phyloP scores from a whole-genome alignment of 192 early-diverging fungal genomes.

The Backusella westeae region DNA sequence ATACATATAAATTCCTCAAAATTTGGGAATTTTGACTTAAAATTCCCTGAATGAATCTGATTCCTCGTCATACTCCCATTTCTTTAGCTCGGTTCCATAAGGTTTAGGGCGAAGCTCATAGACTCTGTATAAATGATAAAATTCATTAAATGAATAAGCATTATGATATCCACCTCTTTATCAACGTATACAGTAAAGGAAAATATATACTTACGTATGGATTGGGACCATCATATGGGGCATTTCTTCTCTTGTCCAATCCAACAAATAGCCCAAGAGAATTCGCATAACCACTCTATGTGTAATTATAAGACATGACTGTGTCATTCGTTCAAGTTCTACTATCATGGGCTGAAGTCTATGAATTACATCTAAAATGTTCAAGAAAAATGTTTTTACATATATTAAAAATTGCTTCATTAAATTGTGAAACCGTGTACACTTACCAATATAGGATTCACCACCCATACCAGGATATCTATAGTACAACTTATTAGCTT shows the following conservation, averaged over 20 bases:
- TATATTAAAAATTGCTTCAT: not conserved
- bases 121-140: conserved; percentile 16
- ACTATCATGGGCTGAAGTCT: conserved; percentile 90
- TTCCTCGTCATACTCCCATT: conserved; percentile 36
- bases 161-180: not conserved
- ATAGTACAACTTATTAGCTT: conserved; percentile 86
- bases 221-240: conserved; percentile 43
- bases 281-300: conserved; percentile 92
- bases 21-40: not conserved
- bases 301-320: conserved; percentile 83
- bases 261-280: conserved; percentile 87
- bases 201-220: conserved; percentile 31
- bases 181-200: not conserved
- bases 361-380: conserved; percentile 83
- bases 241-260: conserved; percentile 45
- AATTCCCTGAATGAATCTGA: conserved; percentile 35
- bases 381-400: not conserved
- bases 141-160: not conserved
- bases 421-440: not conserved
- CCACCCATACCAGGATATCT: conserved; percentile 96
- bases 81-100: conserved; percentile 39
- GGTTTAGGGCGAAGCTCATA: conserved; percentile 41
- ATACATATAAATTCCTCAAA: not conserved
- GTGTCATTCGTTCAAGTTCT: conserved; percentile 92
- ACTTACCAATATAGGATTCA: conserved; percentile 70